Evolutionary conservation across 257 asterid genomes (phyloP).

Genomic region (Przewalskia tangutica): DNA sequence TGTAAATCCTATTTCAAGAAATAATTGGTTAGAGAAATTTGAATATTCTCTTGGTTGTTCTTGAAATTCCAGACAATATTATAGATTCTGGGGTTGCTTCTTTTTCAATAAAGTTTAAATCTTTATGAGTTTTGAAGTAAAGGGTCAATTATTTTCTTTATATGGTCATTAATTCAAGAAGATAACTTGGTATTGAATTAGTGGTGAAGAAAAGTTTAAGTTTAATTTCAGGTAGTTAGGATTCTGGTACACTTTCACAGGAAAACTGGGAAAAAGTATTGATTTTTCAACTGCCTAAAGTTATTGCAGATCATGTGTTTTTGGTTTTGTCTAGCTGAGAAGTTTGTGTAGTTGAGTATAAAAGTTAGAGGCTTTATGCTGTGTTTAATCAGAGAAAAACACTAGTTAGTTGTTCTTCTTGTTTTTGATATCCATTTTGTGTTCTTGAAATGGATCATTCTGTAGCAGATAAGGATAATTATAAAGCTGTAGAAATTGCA

Average conservation of each 20-base stretch:
- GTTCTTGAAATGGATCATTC: constrained; percentile 49
- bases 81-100: not conserved
- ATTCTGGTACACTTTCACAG: constrained; percentile 49
- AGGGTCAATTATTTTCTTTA: not conserved
- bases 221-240: constrained; percentile 32
- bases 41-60: constrained; percentile 17
- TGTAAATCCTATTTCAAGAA: not conserved
- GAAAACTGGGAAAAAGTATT: constrained; percentile 22
- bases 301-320: not conserved
- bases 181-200: not conserved
- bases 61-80: constrained; percentile 7
- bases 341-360: not conserved
- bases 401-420: not conserved
- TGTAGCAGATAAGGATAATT: constrained; percentile 26
- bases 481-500: constrained; percentile 35
- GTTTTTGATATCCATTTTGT: constrained; percentile 16
- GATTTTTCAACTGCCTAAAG: constrained; percentile 28
- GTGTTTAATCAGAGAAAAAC: constrained; percentile 9
- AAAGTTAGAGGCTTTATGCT: not conserved
- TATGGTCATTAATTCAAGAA: not conserved
- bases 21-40: not conserved
- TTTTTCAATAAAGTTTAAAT: not conserved
- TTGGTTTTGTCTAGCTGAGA: not conserved
- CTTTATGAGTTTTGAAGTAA: not conserved
- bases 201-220: constrained; percentile 3